Base-by-base conservation (phyloP, 2,329 filamentous ascomycete species). In the Phialophora macrospora region DNA sequence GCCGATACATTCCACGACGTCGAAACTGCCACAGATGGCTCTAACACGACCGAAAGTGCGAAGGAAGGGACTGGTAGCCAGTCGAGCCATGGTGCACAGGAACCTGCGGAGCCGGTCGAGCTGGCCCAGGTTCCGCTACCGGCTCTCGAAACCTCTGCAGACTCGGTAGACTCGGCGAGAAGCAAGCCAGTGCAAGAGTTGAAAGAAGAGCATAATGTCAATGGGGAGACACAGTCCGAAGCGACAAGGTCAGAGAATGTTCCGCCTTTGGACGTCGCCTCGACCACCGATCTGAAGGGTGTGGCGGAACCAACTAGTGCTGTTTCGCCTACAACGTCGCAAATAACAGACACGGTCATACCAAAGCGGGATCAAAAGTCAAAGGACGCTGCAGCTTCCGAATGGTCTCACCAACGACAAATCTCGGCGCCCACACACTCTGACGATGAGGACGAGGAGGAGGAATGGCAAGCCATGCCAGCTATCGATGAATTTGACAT, bases 391-490 rank as follows among this genome's bases (percentile, higher is more conserved):
- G 74, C 58, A 46, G 76, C 87, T 20, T 97, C 93, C 9, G 93
- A 96, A 78, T 98, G 91, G 83, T 98, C 95, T 1, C 94, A 99
- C 75, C 93, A 97, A 78, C 87, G 89, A 70, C 79, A 93, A 56
- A 85, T 88, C 9, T 80, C 84, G 17, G 82, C 87, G 17, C 75
- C 77, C 11, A 74, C 84, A 48, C 80, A 86, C 12, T 79, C 84
- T 32, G 76, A 80, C 12, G 80, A 85, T 54, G 80, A 83, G 12
- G 58, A 60, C 2, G 78, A 85, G 2, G 87, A 87, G 5, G 88
- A 81, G 1, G 87, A 84, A 59, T 99, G 95, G 95, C 92, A 97
- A 80, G 86, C 87, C 2, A 99, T 99, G 95, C 95, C 94, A 1
- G 88, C 95, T 1, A 92, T 93, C 74, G 95, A 93, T 7, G 90